Evolutionary conservation across 768 basidiomycete genomes (phyloP).

Genomic region (Hericium erinaceus): DNA sequence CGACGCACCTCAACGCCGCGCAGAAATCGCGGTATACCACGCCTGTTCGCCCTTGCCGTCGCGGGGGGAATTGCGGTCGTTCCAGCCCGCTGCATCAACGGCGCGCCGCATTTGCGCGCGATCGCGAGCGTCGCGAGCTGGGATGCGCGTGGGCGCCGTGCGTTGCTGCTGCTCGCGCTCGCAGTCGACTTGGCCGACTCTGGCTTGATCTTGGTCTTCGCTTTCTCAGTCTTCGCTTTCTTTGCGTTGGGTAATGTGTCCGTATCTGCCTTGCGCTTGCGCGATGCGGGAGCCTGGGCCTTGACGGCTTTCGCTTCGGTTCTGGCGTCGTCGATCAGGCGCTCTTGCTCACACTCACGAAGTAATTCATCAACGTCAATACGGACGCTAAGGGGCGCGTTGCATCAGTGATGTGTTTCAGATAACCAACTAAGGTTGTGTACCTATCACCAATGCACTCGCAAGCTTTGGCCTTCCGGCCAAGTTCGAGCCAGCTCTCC

Average conservation of each 20-base stretch:
- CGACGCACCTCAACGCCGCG: too few species aligned
- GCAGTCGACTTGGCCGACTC: conserved; percentile 4
- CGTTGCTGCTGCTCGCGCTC: conserved; percentile 8
- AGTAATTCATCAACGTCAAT: conserved; percentile 90
- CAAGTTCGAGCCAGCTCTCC: conserved; percentile 88
- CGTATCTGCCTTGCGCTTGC: conserved; percentile 35
- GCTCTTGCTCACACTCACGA: conserved; percentile 50
- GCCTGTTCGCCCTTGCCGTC: too few species aligned
- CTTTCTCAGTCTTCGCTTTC: too few species aligned
- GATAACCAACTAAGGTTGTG: not conserved
- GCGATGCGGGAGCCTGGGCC: conserved; percentile 5
- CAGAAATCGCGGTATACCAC: too few species aligned
- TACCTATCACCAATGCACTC: conserved; percentile 70
- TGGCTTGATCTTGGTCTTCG: conserved; percentile 27
- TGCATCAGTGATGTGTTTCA: conserved; percentile 4
- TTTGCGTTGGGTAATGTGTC: conserved; percentile 34
- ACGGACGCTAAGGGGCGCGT: conserved; percentile 51
- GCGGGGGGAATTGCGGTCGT: conserved; percentile 21
- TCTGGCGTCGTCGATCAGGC: conserved; percentile 10
- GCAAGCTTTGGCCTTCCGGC: conserved; percentile 70
- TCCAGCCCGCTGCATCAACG: too few species aligned
- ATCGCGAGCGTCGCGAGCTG: too few species aligned
- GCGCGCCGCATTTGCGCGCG: too few species aligned
- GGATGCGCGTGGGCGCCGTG: too few species aligned
- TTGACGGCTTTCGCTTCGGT: conserved; percentile 13